Conservation (phyloP, 208 protist genomes). For the Trypanosoma theileri region DNA sequence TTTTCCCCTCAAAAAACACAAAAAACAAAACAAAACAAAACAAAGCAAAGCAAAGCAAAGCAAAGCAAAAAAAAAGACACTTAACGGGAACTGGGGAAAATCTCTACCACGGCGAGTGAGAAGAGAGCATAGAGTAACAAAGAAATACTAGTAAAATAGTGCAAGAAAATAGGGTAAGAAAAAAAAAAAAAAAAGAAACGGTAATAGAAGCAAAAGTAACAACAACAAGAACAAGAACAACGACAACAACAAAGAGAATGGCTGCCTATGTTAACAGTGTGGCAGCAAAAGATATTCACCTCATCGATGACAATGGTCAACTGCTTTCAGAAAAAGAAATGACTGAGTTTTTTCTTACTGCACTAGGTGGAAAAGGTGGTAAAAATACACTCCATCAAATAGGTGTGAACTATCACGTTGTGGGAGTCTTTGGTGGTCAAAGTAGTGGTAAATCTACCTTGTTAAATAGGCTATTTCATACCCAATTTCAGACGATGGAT, state of each 20-base stretch:
- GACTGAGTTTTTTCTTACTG: slow-evolving; percentile 37
- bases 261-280: neutral
- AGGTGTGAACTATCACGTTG: slow-evolving; percentile 81
- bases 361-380: neutral
- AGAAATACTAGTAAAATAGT: neutral
- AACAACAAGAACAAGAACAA: too few relatives aligned
- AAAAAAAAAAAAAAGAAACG: slow-evolving; percentile 10
- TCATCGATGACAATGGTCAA: slow-evolving; percentile 69
- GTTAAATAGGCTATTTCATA: slow-evolving; percentile 96
- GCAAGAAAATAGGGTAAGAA: neutral
- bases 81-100: too few relatives aligned
- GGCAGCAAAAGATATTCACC: slow-evolving; percentile 32
- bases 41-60: neutral
- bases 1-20: neutral
- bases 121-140: neutral
- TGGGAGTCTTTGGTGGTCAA: slow-evolving; percentile 96
- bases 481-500: slow-evolving; percentile 94
- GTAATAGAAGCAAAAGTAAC: neutral
- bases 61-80: neutral
- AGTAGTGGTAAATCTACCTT: slow-evolving; percentile 97
- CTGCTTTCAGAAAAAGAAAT: slow-evolving; percentile 55
- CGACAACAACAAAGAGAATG: slow-evolving; percentile 5
- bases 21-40: neutral
- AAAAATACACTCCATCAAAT: slow-evolving; percentile 36
- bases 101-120: too few relatives aligned